A percentile compares a stretch with the other conserved stretches of the same genome.
Evolutionary conservation across 2,329 filamentous ascomycete genomes (phyloP).

Genomic region (Aphanoascus verrucosus): DNA sequence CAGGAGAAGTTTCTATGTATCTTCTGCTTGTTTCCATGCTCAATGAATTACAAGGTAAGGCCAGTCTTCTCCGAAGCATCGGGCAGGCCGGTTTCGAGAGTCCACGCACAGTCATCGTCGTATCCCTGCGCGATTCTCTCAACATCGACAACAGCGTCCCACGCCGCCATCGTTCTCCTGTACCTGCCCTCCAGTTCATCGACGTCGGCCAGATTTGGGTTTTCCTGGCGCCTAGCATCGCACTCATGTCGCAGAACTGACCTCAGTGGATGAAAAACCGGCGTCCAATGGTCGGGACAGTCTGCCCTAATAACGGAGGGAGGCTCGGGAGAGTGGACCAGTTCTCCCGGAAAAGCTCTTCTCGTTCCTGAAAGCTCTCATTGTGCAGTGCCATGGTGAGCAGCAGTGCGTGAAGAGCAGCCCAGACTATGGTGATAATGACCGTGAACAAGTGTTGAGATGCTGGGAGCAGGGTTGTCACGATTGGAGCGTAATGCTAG

Average conservation of each 20-base stretch:
- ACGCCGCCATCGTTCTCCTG: conserved; percentile 13
- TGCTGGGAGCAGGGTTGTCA: too few relatives aligned
- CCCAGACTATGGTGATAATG: too few relatives aligned
- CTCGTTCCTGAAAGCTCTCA: conserved; percentile 16
- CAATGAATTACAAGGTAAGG: neutral
- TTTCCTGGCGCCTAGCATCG: too few relatives aligned
- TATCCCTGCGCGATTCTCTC: conserved; percentile 15
- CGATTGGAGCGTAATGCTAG: too few relatives aligned
- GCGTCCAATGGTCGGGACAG: conserved; percentile 12
- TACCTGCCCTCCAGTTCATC: conserved; percentile 13
- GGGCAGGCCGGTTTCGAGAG: conserved; percentile 14
- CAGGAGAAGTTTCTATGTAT: too few relatives aligned
- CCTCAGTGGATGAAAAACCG: conserved; percentile 15
- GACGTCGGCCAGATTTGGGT: conserved; percentile 5
- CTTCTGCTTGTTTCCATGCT: too few relatives aligned
- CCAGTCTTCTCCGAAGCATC: conserved; percentile 2
- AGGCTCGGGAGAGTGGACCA: conserved; percentile 11
- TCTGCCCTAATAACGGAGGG: conserved; percentile 11
- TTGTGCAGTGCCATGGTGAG: conserved; percentile 17
- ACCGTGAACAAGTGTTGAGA: too few relatives aligned
- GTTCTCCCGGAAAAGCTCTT: conserved; percentile 12
- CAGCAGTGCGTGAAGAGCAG: too few relatives aligned
- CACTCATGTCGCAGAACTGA: conserved; percentile 17
- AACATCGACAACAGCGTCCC: conserved; percentile 13
- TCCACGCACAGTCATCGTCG: conserved; percentile 14